phyloP scores from a whole-genome alignment of 768 basidiomycete species.

The Neoboletus magnificus region DNA sequence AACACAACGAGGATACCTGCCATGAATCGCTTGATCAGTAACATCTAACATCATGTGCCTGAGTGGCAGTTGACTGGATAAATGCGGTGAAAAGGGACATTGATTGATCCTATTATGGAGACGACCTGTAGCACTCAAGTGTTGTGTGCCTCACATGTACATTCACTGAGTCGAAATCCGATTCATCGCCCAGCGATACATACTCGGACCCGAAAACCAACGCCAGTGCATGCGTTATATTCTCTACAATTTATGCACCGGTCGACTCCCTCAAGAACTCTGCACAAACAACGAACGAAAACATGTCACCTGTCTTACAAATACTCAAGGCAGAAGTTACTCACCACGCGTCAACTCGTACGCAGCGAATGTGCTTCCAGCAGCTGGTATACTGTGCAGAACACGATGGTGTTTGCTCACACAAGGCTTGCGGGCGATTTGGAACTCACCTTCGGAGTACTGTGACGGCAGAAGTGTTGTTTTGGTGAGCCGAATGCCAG shows the following conservation, averaged over 20 bases:
- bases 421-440: background rate
- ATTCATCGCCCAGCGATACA: background rate
- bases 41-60: background rate
- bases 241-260: conserved; percentile 9
- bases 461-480: conserved; percentile 20
- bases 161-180: background rate
- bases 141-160: background rate
- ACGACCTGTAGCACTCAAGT: background rate
- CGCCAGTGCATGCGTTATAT: background rate
- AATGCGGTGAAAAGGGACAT: background rate
- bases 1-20: too few relatives aligned
- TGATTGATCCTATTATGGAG: background rate
- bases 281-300: background rate
- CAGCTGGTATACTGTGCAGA: conserved; percentile 74
- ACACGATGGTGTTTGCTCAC: background rate
- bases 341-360: conserved; percentile 80
- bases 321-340: conserved; percentile 8
- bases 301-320: background rate
- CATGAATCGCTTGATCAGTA: background rate
- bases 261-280: conserved; percentile 27
- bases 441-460: conserved; percentile 57
- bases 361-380: conserved; percentile 85
- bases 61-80: background rate
- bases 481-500: background rate
- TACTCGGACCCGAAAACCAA: background rate